Percentiles rank a stretch among this genome's conserved stretches.
These are phyloP conservation scores for Solanum sejunctum DNA, from an alignment of 257 asterid genomes.

Conservation along the genomic window DNA sequence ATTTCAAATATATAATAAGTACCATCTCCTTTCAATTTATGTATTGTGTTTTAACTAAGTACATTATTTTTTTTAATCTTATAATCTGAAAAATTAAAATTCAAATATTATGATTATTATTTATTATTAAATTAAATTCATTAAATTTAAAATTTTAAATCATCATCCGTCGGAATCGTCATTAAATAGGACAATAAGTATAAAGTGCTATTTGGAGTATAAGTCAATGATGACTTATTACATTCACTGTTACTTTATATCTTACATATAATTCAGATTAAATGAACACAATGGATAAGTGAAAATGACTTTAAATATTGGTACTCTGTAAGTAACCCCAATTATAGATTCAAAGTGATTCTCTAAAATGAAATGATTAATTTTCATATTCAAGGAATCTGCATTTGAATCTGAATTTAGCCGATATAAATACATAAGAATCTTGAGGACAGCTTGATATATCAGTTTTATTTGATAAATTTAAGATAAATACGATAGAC, in stretches of 20 bases:
- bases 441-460: constrained; percentile 17
- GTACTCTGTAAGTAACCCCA: background rate
- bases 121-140: too few species aligned
- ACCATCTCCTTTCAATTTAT: too few species aligned
- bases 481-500: background rate
- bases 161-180: background rate
- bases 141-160: too few species aligned
- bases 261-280: background rate
- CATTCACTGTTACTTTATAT: background rate
- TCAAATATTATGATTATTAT: too few species aligned
- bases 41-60: too few species aligned
- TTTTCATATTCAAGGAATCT: background rate
- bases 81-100: too few species aligned
- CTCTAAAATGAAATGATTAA: background rate
- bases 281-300: background rate
- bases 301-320: background rate
- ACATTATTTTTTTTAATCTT: too few species aligned
- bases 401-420: constrained; percentile 13
- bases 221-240: background rate
- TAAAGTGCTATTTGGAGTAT: too few species aligned
- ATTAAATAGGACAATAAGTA: background rate
- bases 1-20: too few species aligned
- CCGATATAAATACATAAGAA: constrained; percentile 22
- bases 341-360: background rate
- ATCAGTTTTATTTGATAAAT: constrained; percentile 1